phyloP scores from a whole-genome alignment of 2,329 filamentous ascomycete species.

The Ceratocystis papillata region DNA sequence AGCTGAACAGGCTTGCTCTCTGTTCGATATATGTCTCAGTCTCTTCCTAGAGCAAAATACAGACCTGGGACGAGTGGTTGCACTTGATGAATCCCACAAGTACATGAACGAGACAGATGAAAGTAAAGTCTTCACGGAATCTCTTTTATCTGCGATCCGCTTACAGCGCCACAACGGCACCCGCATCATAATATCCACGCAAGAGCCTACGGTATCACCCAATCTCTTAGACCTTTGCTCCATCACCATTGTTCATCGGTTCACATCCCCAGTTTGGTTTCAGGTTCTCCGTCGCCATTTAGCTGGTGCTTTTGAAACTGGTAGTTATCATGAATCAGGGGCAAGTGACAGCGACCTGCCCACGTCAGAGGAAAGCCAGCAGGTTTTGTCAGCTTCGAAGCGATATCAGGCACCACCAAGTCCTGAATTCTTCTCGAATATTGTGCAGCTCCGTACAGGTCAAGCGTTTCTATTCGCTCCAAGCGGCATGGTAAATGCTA shows the following conservation, averaged over 20 bases:
- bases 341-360: not conserved
- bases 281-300: not conserved
- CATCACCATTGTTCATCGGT: not conserved
- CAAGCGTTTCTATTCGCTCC: not conserved
- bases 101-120: not conserved
- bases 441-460: not conserved
- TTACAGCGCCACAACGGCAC: not conserved
- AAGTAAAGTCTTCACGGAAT: not conserved
- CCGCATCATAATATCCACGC: not conserved
- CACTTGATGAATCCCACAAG: not conserved
- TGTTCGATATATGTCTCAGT: not conserved
- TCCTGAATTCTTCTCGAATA: not conserved
- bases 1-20: not conserved
- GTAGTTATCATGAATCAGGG: not conserved
- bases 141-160: not conserved
- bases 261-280: not conserved
- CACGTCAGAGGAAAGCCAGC: no score
- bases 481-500: not conserved
- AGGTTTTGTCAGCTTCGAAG: no score
- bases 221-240: not conserved
- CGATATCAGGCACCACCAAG: not conserved
- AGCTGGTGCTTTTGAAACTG: not conserved
- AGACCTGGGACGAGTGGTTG: not conserved
- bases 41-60: not conserved
- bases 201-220: not conserved